A percentile compares a stretch with the other conserved stretches of the same genome.
Conservation (phyloP, 2,329 filamentous ascomycete genomes). For the Pseudogymnoascus sp. region DNA sequence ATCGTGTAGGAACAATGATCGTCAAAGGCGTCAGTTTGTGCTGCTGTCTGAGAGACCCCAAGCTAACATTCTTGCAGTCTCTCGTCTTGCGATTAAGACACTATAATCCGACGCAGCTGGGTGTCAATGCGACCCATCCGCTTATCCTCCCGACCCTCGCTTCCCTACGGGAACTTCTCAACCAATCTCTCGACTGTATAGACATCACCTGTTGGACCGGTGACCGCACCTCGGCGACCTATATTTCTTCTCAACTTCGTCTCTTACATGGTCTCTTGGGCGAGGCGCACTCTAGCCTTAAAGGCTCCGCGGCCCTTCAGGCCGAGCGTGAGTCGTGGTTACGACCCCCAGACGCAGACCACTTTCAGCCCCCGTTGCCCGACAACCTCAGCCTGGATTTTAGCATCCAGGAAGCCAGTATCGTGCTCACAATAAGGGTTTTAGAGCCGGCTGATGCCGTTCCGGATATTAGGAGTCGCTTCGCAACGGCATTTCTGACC, state of each 20-base stretch:
- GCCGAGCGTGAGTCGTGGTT: conserved; percentile 28
- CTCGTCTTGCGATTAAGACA: conserved; percentile 70
- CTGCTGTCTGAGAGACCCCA: not conserved
- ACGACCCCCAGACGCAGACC: conserved; percentile 26
- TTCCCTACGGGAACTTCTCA: conserved; percentile 66
- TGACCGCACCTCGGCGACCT: conserved; percentile 45
- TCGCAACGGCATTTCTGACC: conserved; percentile 60
- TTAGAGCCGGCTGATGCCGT: conserved; percentile 59
- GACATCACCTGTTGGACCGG: conserved; percentile 67
- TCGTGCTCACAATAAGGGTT: conserved; percentile 62
- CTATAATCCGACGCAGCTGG: conserved; percentile 36
- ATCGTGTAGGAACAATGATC: conserved; percentile 79
- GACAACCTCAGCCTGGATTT: conserved; percentile 66
- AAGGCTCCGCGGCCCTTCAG: conserved; percentile 39
- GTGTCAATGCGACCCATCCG: conserved; percentile 33
- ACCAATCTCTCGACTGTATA: conserved; percentile 74
- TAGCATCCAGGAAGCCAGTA: conserved; percentile 58
- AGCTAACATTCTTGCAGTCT: conserved; percentile 40
- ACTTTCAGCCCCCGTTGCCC: conserved; percentile 54
- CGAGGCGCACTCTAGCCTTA: conserved; percentile 43
- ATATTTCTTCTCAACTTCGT: conserved; percentile 47
- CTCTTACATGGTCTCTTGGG: conserved; percentile 46
- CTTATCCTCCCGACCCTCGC: conserved; percentile 62
- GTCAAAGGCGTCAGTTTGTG: conserved; percentile 67
- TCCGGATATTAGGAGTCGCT: conserved; percentile 55